Evolutionary conservation across 805 yeast species (phyloP).

Genomic region (Candida sphagnicola): DNA sequence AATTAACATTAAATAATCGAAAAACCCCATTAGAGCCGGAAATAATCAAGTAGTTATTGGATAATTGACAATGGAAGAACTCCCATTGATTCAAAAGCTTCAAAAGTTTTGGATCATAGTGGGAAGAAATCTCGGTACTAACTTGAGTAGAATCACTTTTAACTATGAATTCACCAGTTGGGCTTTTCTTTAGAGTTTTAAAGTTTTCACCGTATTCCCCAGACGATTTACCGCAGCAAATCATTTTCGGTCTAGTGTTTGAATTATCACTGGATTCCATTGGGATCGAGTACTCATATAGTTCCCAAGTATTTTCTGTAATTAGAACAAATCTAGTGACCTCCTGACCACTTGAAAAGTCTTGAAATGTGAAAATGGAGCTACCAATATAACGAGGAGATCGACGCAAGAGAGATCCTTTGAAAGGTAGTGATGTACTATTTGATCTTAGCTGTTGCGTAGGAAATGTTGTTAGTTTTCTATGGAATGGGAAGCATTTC

Average conservation of each 20-base stretch:
- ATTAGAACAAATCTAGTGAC: slow-evolving; percentile 62
- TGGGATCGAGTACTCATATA: slow-evolving; percentile 47
- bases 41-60: slow-evolving; percentile 57
- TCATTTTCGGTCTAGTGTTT: slow-evolving; percentile 42
- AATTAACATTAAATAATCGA: slow-evolving; percentile 54
- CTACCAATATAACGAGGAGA: slow-evolving; percentile 24
- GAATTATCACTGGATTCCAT: slow-evolving; percentile 33
- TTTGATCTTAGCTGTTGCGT: slow-evolving; percentile 47
- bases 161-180: slow-evolving; percentile 19
- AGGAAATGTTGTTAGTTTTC: slow-evolving; percentile 52
- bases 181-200: slow-evolving; percentile 29
- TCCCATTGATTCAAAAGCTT: slow-evolving; percentile 51
- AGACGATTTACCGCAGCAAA: slow-evolving; percentile 64
- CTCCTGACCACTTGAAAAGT: slow-evolving; percentile 46
- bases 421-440: slow-evolving; percentile 20
- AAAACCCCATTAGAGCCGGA: slow-evolving; percentile 72
- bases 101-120: slow-evolving; percentile 19
- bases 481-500: slow-evolving; percentile 78
- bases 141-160: slow-evolving; percentile 8
- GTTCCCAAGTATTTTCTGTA: slow-evolving; percentile 69
- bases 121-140: slow-evolving; percentile 6
- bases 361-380: slow-evolving; percentile 26
- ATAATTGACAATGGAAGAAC: slow-evolving; percentile 54
- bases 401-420: slow-evolving; percentile 22
- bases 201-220: slow-evolving; percentile 63